Evolutionary conservation across 2,329 filamentous ascomycete species (phyloP), one percentile per base, ranked within the genome.

Genomic region (Pseudopyricularia javanii): DNA sequence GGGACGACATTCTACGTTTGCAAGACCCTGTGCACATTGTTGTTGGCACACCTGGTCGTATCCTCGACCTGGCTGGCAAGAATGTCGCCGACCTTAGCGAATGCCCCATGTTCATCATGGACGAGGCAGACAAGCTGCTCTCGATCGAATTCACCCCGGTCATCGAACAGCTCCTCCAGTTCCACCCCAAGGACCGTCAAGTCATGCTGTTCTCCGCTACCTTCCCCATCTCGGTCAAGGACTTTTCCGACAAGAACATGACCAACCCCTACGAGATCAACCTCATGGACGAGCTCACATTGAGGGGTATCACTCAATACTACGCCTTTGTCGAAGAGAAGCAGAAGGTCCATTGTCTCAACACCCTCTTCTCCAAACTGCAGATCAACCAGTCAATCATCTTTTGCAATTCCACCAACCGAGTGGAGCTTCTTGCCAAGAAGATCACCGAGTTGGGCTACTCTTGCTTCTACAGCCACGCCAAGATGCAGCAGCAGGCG

Each of bases 351-450:
- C 94, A 98, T 73, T 98, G 93, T 68, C 74, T 98, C 59, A 98
- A 98, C 74, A 98, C 93, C 0, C 84, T 98, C 58, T 98, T 98
- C 76, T 96, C 91, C 61, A 95, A 96, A 71, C 82, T 98, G 15
- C 91, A 98, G 71, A 98, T 98, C 74, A 98, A 98, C 73, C 93
- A 98, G 74, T 98, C 94, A 57, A 98, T 98, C 74, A 98, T 98
- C 67, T 98, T 98, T 75, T 98, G 93, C 74, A 98, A 98, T 72
- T 98, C 93, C 40, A 98, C 93, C 52, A 97, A 97, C 69, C 88
- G 93, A 59, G 93, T 98, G 56, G 93, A 98, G 71, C 78, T 98
- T 52, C 80, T 98, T 26, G 93, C 93, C 50, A 98, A 98, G 78
- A 98, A 98, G 71, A 98, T 98, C 64, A 98, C 94, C 49, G 94